Base-by-base conservation (phyloP, 768 basidiomycete species). In the Tephrocybe sp. region DNA sequence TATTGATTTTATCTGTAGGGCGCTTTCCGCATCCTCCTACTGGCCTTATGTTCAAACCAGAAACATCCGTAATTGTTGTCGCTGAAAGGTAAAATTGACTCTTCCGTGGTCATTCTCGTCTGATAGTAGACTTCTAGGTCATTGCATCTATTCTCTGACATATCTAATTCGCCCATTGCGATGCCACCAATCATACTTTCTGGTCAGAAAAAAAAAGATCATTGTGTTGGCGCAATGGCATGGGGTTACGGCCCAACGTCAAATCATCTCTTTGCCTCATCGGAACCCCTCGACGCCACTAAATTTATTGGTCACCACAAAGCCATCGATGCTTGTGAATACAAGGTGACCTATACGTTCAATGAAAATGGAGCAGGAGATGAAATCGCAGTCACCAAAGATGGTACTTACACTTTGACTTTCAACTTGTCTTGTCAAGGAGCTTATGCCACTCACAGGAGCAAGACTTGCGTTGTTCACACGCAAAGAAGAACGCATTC, bases 321-420 rank as follows among this genome's bases (percentile, higher is more conserved):
- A 34, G 78, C 69, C 4, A 79, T 82, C 44, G 82, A 86, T 58
- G 53, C 70, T 1, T 50, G 44, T 15, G 61, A 35, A 30, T 50
- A 59, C 6, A 59, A 36, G 32, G 41, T 48, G 3, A 44, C 58
- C 1, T 68, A 73, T 47, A 48, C 59, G 6, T 71, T 86, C 31
- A 71, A 77, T 44, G 73, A 75, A 1, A 45, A 56, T 1, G 82
- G 80, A 55, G 72, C 76, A 3, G 85, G 85, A 31, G 83, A 86
- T 58, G 70, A 71, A 9, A 61, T 83, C 18, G 63, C 72, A 6
- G 27, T 85, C 3, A 69, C 77, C 49, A 57, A 73, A 9, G 62
- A 69, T 45, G 84, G 83, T 79, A 51, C 6, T 30, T 15, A 19
- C 13, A 21, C 13, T 8, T 21, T 35, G 25, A 59, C 36, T 5